Evolutionary conservation across 208 protist genomes (phyloP).

Genomic region (Trypanosoma avium): DNA sequence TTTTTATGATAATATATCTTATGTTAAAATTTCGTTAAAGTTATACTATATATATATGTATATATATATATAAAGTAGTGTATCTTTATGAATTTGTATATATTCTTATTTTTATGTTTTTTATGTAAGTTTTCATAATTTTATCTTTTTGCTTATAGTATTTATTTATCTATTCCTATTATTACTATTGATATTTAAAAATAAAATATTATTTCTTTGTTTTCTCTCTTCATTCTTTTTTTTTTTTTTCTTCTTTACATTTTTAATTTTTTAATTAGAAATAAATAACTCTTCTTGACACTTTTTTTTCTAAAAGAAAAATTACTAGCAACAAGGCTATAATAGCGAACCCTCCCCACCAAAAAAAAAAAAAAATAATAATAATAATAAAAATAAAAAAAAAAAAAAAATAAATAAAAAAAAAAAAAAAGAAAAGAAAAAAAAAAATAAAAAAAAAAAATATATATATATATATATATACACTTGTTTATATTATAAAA

Average conservation of each 20-base stretch:
- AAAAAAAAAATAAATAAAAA: conserved; percentile 9
- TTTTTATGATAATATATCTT: conserved; percentile 51
- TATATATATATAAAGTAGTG: not conserved
- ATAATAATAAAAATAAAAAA: conserved; percentile 6
- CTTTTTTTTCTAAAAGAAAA: not conserved
- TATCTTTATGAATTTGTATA: not conserved
- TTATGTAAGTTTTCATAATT: no score
- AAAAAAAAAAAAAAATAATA: not conserved
- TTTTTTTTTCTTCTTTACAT: conserved; percentile 4
- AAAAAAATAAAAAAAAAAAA: conserved; percentile 9
- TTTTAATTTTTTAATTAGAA: no score
- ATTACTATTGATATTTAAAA: conserved; percentile 1
- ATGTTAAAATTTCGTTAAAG: conserved; percentile 56
- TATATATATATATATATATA: conserved; percentile 6
- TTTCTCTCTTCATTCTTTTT: conserved; percentile 9
- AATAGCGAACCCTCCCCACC: no score
- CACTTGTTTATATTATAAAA: not conserved
- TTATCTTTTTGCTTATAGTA: no score
- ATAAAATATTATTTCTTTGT: conserved; percentile 19
- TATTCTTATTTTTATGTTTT: conserved; percentile 23
- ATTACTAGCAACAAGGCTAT: no score
- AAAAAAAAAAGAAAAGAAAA: conserved; percentile 18
- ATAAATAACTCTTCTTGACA: not conserved
- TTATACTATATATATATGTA: not conserved
- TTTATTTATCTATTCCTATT: no score